phyloP scores from a whole-genome alignment of 1,284 basidiomycete species.

The Polyporus tsugae region DNA sequence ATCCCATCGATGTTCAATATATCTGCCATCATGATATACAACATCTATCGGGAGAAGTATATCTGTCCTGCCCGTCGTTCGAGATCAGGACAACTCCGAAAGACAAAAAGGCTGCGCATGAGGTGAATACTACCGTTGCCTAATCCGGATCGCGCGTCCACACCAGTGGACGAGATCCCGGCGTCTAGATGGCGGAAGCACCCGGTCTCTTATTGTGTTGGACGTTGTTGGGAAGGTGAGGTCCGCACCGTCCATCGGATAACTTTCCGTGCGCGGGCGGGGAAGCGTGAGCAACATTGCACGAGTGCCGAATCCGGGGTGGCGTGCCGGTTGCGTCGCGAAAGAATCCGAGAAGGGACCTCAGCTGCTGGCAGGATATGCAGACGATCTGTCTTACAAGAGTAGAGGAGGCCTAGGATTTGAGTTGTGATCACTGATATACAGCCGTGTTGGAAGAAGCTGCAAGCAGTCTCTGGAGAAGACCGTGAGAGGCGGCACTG shows the following conservation, averaged over 20 bases:
- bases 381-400: neutral
- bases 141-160: slow-evolving; percentile 14
- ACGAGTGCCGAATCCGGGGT: neutral
- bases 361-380: neutral
- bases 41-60: neutral
- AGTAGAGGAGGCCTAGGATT: slow-evolving; percentile 8
- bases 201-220: slow-evolving; percentile 19
- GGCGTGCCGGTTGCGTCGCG: neutral
- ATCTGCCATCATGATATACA: neutral
- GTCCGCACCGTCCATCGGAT: slow-evolving; percentile 9
- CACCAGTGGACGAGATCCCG: neutral
- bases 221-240: slow-evolving; percentile 11
- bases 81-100: slow-evolving; percentile 19
- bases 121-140: slow-evolving; percentile 25
- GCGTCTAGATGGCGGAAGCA: slow-evolving; percentile 4
- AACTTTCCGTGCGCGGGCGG: neutral
- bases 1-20: neutral
- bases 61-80: neutral
- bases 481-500: neutral
- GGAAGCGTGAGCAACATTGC: neutral
- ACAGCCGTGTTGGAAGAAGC: slow-evolving; percentile 3
- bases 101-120: slow-evolving; percentile 24
- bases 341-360: neutral
- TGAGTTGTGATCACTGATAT: slow-evolving; percentile 9
- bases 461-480: neutral